Conservation (phyloP, 345 rosid genomes). For the Bruguiera sexangula region DNA sequence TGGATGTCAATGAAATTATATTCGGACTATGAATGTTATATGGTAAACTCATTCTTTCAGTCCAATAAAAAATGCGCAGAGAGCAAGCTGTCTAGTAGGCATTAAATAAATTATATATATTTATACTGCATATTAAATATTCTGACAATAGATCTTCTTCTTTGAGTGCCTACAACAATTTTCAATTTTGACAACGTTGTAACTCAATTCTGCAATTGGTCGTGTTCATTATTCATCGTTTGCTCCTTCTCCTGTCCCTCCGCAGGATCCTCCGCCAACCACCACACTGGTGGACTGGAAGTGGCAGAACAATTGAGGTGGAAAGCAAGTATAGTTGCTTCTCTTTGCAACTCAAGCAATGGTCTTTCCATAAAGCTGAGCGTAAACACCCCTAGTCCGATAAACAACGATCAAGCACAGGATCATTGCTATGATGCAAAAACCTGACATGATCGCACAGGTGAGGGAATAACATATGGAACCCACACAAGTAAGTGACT, state of each 20-base stretch:
- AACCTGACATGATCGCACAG: constrained; percentile 51
- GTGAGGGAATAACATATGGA: constrained; percentile 60
- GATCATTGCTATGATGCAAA: constrained; percentile 53
- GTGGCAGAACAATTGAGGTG: background rate
- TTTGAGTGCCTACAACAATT: no score
- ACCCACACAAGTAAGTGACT: constrained; percentile 48
- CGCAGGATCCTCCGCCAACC: constrained; percentile 1
- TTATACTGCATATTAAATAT: no score
- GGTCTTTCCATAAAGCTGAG: constrained; percentile 49
- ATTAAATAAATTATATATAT: no score
- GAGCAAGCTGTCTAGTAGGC: no score
- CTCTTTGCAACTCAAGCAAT: constrained; percentile 31
- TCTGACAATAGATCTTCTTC: no score
- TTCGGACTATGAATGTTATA: no score
- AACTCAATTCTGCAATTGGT: no score
- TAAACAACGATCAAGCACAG: constrained; percentile 59
- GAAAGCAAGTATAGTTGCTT: constrained; percentile 9
- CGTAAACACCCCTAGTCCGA: constrained; percentile 58
- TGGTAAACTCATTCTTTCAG: no score
- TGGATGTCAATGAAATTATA: background rate
- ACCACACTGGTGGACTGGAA: background rate
- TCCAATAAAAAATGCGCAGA: no score
- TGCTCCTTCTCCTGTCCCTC: background rate
- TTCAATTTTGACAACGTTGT: no score
- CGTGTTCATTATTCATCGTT: no score